Percentiles rank a stretch among this genome's conserved stretches.
These are phyloP conservation scores for Vigna hirtella DNA, from an alignment of 306 rosid species.

Conservation along the genomic window DNA sequence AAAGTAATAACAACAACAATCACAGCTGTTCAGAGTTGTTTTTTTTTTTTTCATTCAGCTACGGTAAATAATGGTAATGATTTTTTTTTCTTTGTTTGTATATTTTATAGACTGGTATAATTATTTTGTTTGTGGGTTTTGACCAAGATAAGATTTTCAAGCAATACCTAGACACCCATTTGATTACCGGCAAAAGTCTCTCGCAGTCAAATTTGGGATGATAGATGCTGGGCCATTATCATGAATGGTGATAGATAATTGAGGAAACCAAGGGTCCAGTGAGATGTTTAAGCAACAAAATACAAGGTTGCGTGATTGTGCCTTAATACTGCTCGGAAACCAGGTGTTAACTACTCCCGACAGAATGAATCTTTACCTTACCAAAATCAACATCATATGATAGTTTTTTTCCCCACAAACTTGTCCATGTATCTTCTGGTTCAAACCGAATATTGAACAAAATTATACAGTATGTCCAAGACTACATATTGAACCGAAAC, in stretches of 20 bases:
- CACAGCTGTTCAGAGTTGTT: constrained; percentile 30
- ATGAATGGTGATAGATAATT: constrained; percentile 45
- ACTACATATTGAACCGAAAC: no score
- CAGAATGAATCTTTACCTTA: constrained; percentile 47
- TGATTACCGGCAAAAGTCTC: constrained; percentile 18
- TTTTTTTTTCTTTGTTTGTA: neutral
- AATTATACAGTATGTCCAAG: no score
- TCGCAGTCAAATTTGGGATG: constrained; percentile 37
- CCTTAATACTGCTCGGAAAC: constrained; percentile 22
- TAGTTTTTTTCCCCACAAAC: neutral
- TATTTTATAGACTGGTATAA: constrained; percentile 23
- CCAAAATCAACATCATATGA: constrained; percentile 42
- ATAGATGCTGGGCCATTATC: constrained; percentile 39
- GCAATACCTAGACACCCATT: constrained; percentile 32
- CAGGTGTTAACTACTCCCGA: constrained; percentile 49
- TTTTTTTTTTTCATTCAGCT: constrained; percentile 33
- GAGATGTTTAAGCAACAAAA: constrained; percentile 30
- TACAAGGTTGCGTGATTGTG: constrained; percentile 45
- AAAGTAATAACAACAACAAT: constrained; percentile 26
- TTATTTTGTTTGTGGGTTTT: constrained; percentile 27
- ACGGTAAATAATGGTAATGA: constrained; percentile 16
- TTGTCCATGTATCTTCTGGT: no score
- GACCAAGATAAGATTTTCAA: constrained; percentile 25
- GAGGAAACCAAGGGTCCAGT: constrained; percentile 42
- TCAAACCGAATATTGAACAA: no score